Evolutionary conservation across 345 rosid species (phyloP).

Genomic region (Anastatica hierochuntica): DNA sequence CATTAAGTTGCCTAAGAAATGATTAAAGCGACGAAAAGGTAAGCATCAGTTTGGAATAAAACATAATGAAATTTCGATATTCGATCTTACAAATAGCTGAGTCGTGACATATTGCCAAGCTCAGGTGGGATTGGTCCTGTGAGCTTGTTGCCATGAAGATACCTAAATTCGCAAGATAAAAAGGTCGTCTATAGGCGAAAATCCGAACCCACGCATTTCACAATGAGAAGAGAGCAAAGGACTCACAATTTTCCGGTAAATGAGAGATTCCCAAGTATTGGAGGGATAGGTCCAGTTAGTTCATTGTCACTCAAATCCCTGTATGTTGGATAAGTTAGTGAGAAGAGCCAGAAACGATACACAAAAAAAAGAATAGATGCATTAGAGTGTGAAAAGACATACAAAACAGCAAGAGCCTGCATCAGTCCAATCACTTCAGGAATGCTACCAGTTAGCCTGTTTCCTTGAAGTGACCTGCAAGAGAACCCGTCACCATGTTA

Average conservation of each 20-base stretch:
- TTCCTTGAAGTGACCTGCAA: constrained; percentile 85
- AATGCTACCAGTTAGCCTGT: constrained; percentile 60
- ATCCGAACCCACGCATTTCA: background rate
- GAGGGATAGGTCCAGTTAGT: constrained; percentile 70
- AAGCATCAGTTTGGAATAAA: background rate
- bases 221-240: background rate
- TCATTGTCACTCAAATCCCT: constrained; percentile 94
- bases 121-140: constrained; percentile 84
- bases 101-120: constrained; percentile 92
- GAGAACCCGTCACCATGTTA: background rate
- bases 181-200: background rate
- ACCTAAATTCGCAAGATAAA: constrained; percentile 31
- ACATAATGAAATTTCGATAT: background rate
- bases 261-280: constrained; percentile 85
- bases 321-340: background rate
- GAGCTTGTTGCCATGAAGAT: constrained; percentile 88
- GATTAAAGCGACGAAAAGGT: background rate
- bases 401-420: constrained; percentile 98
- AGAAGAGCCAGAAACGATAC: background rate
- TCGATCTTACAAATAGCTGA: constrained; percentile 74
- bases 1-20: constrained; percentile 64
- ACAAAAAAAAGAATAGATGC: background rate
- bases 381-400: constrained; percentile 15
- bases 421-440: constrained; percentile 87
- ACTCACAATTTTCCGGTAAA: constrained; percentile 85